Conservation (phyloP, 2,329 filamentous ascomycete species). For the Fusarium hainanense region DNA sequence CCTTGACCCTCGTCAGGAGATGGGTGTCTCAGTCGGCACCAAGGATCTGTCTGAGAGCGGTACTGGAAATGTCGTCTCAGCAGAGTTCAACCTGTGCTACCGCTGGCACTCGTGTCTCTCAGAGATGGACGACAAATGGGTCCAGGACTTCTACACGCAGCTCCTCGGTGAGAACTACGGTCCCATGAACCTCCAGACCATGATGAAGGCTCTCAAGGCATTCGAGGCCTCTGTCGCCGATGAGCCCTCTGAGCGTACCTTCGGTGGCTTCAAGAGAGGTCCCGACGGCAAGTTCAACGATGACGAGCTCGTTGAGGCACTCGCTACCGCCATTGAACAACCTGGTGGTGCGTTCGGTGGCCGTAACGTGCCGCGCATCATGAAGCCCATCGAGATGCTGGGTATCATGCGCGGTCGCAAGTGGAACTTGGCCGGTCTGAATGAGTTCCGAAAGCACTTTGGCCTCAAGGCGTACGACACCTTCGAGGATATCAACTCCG, state of each 20-base stretch:
- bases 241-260: constrained; percentile 76
- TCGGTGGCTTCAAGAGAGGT: constrained; percentile 73
- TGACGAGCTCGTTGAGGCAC: constrained; percentile 78
- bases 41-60: constrained; percentile 72
- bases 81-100: constrained; percentile 90
- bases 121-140: constrained; percentile 82
- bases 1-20: constrained; percentile 78
- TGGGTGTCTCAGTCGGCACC: constrained; percentile 65
- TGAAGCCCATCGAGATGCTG: constrained; percentile 81
- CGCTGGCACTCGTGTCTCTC: constrained; percentile 86
- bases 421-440: constrained; percentile 83
- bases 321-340: constrained; percentile 78
- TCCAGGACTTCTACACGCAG: constrained; percentile 73
- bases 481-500: constrained; percentile 86
- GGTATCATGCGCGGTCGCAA: constrained; percentile 81
- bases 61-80: constrained; percentile 84
- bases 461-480: constrained; percentile 78
- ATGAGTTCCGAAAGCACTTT: constrained; percentile 88
- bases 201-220: constrained; percentile 71
- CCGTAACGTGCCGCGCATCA: constrained; percentile 77
- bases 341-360: constrained; percentile 79
- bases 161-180: constrained; percentile 67
- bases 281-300: constrained; percentile 77
- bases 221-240: constrained; percentile 70
- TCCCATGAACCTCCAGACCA: constrained; percentile 67